These are phyloP conservation scores for Monosporozyma aquatica DNA, from an alignment of 805 yeast genomes.

Conservation along the genomic window DNA sequence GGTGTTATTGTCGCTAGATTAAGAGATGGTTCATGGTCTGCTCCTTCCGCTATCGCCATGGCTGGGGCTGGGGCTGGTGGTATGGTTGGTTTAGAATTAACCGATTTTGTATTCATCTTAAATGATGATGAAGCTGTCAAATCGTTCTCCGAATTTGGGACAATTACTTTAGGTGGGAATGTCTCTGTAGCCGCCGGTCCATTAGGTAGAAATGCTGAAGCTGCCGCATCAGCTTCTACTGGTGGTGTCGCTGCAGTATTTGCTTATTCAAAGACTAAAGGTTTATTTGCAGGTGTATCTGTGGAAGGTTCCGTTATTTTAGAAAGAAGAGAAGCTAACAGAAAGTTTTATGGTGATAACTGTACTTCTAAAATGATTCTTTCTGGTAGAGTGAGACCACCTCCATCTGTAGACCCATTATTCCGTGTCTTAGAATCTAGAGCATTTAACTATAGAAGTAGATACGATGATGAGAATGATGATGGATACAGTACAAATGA, in stretches of 20 bases:
- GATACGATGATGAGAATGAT: constrained; percentile 47
- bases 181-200: constrained; percentile 97
- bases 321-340: constrained; percentile 95
- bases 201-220: constrained; percentile 93
- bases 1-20: constrained; percentile 91
- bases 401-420: constrained; percentile 81
- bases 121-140: constrained; percentile 84
- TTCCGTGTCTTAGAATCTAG: constrained; percentile 79
- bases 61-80: constrained; percentile 99
- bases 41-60: constrained; percentile 89
- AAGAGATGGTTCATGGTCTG: constrained; percentile 95
- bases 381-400: constrained; percentile 83
- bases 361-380: constrained; percentile 84
- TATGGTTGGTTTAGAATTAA: constrained; percentile 89
- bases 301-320: constrained; percentile 91
- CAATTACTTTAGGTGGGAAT: constrained; percentile 91
- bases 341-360: constrained; percentile 83
- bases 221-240: constrained; percentile 88
- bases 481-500: constrained; percentile 57
- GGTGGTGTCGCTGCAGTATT: constrained; percentile 84
- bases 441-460: constrained; percentile 55
- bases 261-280: constrained; percentile 91
- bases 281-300: constrained; percentile 94
- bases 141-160: constrained; percentile 88
- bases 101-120: constrained; percentile 90